Percentiles rank a stretch among this genome's conserved stretches.
phyloP scores from a whole-genome alignment of 2,329 filamentous ascomycete genomes.

The Neofusicoccum sp. region DNA sequence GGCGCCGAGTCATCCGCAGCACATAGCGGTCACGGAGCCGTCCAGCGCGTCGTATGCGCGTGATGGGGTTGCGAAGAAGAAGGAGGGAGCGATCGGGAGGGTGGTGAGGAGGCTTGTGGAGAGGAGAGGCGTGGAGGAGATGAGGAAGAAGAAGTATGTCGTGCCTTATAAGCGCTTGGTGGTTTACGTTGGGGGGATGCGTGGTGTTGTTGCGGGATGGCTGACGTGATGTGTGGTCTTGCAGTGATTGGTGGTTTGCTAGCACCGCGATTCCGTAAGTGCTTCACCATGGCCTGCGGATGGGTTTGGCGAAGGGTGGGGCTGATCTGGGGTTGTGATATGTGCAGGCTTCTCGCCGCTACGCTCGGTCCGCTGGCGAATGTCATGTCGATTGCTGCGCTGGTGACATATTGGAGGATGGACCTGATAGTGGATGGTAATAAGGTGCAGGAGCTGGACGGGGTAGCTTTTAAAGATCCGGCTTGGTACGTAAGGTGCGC shows the following conservation, averaged over 20 bases:
- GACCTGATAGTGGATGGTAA: constrained; percentile 53
- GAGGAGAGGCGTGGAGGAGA: constrained; percentile 1
- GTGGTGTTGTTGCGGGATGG: neutral
- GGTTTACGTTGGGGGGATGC: neutral
- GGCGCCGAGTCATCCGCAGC: neutral
- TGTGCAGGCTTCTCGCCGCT: constrained; percentile 67
- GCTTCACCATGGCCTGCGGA: neutral
- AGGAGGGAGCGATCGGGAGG: neutral
- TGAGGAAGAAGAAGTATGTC: constrained; percentile 8
- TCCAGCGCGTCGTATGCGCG: neutral
- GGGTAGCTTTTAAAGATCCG: constrained; percentile 67
- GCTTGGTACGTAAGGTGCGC: constrained; percentile 58
- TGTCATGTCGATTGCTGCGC: constrained; percentile 81
- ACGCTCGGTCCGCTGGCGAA: constrained; percentile 86
- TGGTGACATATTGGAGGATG: constrained; percentile 80
- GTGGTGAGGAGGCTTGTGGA: neutral
- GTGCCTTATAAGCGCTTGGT: neutral
- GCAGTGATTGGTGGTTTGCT: constrained; percentile 44
- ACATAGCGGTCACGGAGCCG: neutral
- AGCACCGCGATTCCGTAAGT: constrained; percentile 38
- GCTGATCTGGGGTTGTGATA: neutral
- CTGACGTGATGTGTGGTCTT: neutral
- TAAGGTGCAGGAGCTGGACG: constrained; percentile 54
- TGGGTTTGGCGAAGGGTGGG: no score
- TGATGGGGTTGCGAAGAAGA: neutral